Evolutionary conservation across 2,329 filamentous ascomycete species (phyloP).

Genomic region (Fusarium camptoceras): DNA sequence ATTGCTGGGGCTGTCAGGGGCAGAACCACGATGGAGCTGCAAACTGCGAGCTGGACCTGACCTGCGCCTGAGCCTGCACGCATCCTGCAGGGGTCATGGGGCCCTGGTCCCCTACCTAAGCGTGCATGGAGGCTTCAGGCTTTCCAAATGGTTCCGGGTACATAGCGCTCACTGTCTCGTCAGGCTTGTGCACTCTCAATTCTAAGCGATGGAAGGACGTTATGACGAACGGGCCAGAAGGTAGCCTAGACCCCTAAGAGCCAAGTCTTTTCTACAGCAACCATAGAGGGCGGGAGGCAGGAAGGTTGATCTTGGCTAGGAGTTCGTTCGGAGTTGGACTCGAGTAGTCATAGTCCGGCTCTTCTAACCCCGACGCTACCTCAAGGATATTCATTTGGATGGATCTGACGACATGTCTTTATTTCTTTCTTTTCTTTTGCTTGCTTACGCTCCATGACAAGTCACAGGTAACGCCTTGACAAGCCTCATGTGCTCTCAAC

Average conservation of each 20-base stretch:
- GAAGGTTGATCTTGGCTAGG: background rate
- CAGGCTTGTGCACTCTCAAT: background rate
- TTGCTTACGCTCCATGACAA: slow-evolving; percentile 10
- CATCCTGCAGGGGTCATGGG: slow-evolving; percentile 30
- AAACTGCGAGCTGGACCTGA: slow-evolving; percentile 4
- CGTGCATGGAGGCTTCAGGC: background rate
- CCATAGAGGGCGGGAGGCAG: background rate
- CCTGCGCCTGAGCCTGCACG: slow-evolving; percentile 10
- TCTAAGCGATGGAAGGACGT: slow-evolving; percentile 7
- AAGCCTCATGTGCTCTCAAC: slow-evolving; percentile 1
- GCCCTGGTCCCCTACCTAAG: background rate
- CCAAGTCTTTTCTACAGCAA: background rate
- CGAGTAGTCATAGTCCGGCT: background rate
- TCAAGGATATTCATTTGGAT: slow-evolving; percentile 15
- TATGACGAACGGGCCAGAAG: slow-evolving; percentile 3
- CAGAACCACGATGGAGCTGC: slow-evolving; percentile 9
- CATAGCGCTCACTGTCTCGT: slow-evolving; percentile 18
- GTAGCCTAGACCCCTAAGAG: background rate
- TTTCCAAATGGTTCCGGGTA: slow-evolving; percentile 14
- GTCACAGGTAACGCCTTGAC: slow-evolving; percentile 15
- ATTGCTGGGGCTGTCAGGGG: slow-evolving; percentile 42
- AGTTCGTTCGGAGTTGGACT: background rate
- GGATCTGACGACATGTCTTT: slow-evolving; percentile 5
- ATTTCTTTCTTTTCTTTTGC: slow-evolving; percentile 23
- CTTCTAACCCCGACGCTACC: slow-evolving; percentile 15